These are phyloP conservation scores for Musa beccarii DNA, from an alignment of 176 grass and related monocot species.

Conservation along the genomic window DNA sequence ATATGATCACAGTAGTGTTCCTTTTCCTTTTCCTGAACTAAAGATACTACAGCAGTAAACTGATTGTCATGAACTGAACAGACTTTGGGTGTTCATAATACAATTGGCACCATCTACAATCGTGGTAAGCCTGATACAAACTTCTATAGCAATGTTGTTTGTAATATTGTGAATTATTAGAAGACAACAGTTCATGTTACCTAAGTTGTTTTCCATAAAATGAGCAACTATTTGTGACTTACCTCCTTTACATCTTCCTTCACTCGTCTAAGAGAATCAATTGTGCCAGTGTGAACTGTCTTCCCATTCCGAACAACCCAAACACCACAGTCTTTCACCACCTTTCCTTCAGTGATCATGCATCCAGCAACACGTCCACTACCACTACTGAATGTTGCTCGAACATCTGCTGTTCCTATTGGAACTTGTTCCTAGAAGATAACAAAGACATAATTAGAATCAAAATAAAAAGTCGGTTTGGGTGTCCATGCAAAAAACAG, in stretches of 20 bases:
- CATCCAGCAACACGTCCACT: slow-evolving; percentile 89
- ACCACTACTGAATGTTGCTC: slow-evolving; percentile 89
- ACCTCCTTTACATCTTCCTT: slow-evolving; percentile 98
- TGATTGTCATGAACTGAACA: too few species aligned
- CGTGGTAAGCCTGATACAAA: neutral
- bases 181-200: neutral
- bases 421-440: slow-evolving; percentile 68
- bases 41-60: too few species aligned
- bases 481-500: neutral
- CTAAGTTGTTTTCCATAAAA: neutral
- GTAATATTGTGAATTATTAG: neutral
- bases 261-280: slow-evolving; percentile 80
- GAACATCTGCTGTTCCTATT: slow-evolving; percentile 69
- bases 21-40: too few species aligned
- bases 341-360: slow-evolving; percentile 79
- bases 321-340: slow-evolving; percentile 63
- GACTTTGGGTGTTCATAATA: too few species aligned
- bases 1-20: too few species aligned
- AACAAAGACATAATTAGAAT: neutral
- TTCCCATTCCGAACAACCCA: slow-evolving; percentile 69
- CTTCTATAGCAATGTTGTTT: neutral
- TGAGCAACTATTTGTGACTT: slow-evolving; percentile 10
- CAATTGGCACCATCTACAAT: too few species aligned
- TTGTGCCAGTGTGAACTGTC: slow-evolving; percentile 51
- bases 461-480: neutral